phyloP scores from a whole-genome alignment of 495 filamentous ascomycete species.

The Xylaria bambusicola region DNA sequence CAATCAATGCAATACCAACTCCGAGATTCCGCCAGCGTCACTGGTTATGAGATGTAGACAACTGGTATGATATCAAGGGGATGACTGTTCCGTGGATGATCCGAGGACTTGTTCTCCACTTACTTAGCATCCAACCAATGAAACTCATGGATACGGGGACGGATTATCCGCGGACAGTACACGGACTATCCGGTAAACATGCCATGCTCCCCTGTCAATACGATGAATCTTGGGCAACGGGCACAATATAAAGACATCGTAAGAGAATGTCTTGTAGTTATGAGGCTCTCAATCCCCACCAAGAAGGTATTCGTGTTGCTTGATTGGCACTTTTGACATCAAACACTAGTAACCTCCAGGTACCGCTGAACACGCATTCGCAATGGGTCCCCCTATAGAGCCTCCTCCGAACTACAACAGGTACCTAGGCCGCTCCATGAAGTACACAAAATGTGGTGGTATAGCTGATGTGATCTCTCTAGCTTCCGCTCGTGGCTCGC shows the following conservation, averaged over 20 bases:
- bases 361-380: neutral
- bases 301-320: neutral
- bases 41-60: neutral
- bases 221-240: too few relatives aligned
- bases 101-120: neutral
- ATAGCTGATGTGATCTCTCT: neutral
- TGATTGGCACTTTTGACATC: too few relatives aligned
- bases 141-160: neutral
- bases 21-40: neutral
- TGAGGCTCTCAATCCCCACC: too few relatives aligned
- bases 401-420: conserved; percentile 14
- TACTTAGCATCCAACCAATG: neutral
- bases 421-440: neutral
- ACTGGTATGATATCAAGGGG: neutral
- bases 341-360: too few relatives aligned
- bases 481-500: conserved; percentile 31
- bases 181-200: conserved; percentile 3
- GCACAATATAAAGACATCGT: too few relatives aligned
- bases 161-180: conserved; percentile 13
- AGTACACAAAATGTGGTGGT: neutral
- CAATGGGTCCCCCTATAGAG: conserved; percentile 7
- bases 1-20: neutral
- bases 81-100: conserved; percentile 8
- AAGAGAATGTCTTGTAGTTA: neutral
- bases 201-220: neutral